Conservation (phyloP, 139 green algal species). For the Volvox africanus region DNA sequence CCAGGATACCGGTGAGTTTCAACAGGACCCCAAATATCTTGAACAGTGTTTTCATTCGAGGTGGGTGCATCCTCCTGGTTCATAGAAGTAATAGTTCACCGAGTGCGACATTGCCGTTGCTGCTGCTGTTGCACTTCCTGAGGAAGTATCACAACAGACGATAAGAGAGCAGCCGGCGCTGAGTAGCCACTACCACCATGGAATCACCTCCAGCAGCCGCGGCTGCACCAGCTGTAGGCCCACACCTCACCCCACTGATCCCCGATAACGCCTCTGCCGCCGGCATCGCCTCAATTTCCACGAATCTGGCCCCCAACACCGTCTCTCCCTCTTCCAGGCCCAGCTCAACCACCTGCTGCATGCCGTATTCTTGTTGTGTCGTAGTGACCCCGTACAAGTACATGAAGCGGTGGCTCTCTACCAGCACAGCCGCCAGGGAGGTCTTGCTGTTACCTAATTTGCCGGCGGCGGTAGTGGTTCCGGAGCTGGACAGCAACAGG, state of each 20-base stretch:
- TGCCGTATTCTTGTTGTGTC: conserved; percentile 48
- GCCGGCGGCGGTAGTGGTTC: neutral
- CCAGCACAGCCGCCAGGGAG: conserved; percentile 66
- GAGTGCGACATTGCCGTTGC: no score
- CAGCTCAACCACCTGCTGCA: conserved; percentile 76
- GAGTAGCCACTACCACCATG: conserved; percentile 51
- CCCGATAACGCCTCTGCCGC: neutral
- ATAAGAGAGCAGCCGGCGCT: conserved; percentile 50
- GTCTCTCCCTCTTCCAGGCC: conserved; percentile 60
- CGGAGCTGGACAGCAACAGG: conserved; percentile 67
- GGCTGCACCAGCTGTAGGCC: no score
- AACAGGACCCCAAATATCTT: no score
- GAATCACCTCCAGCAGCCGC: no score
- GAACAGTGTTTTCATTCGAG: no score
- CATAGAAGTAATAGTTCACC: no score
- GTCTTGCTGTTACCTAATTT: neutral
- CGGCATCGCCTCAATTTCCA: conserved; percentile 22
- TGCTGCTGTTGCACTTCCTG: no score
- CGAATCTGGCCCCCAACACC: conserved; percentile 71
- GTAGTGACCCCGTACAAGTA: conserved; percentile 72
- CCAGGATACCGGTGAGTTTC: neutral
- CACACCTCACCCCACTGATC: no score
- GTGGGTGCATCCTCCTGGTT: no score
- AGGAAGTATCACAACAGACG: neutral
- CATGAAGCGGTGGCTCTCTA: conserved; percentile 71